A percentile compares a stretch with the other conserved stretches of the same genome.
These are phyloP conservation scores for Melocanna baccifera DNA, from an alignment of 176 grass and related monocot species.

Conservation along the genomic window DNA sequence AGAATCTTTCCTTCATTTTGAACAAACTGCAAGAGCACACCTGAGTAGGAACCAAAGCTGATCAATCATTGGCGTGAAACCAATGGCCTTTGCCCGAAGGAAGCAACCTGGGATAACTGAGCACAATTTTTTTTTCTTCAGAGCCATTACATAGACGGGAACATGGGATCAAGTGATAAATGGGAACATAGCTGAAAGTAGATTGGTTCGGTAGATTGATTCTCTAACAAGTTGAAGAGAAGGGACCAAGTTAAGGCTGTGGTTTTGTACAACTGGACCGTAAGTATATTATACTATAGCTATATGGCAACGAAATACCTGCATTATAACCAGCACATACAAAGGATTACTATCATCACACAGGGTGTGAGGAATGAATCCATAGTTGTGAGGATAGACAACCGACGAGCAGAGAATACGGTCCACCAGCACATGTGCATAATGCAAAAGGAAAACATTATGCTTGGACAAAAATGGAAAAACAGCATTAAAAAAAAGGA, in stretches of 20 bases:
- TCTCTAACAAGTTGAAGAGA: background rate
- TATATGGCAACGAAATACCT: constrained; percentile 28
- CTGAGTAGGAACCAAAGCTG: constrained; percentile 44
- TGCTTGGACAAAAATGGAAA: background rate
- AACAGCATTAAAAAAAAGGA: background rate
- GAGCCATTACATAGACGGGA: no score
- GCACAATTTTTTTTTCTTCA: no score
- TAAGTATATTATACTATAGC: background rate
- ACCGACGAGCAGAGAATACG: constrained; percentile 96
- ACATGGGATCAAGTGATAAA: no score
- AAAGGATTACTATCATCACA: constrained; percentile 89
- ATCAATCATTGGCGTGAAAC: constrained; percentile 84
- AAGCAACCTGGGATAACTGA: constrained; percentile 67
- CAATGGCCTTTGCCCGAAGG: constrained; percentile 62
- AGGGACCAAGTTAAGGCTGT: background rate
- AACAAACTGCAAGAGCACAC: background rate
- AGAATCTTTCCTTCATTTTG: background rate
- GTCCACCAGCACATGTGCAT: constrained; percentile 52
- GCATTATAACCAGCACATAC: constrained; percentile 93
- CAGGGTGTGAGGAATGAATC: constrained; percentile 90
- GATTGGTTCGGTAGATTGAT: no score
- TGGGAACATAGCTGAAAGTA: no score
- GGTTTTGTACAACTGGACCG: background rate
- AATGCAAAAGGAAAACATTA: background rate
- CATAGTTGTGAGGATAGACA: constrained; percentile 95